Evolutionary conservation across 1,284 basidiomycete genomes (phyloP).

Genomic region (Ganoderma leucocontextum): DNA sequence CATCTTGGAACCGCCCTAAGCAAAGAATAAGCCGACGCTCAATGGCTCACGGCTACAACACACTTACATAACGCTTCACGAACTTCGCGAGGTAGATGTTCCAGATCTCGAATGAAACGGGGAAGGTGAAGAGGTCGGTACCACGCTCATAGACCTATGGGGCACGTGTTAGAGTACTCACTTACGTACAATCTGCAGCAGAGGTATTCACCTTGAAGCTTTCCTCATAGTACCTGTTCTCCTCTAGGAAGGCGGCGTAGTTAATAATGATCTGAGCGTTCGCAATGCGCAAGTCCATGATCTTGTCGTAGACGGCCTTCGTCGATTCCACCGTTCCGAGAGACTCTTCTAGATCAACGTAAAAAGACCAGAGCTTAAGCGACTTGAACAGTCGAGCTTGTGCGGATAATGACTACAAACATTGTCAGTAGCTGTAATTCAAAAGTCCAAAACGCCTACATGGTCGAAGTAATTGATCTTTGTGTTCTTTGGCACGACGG

Average conservation of each 20-base stretch:
- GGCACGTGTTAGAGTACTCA: not conserved
- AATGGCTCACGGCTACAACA: not conserved
- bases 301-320: constrained; percentile 96
- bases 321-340: constrained; percentile 93
- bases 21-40: constrained; percentile 13
- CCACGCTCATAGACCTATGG: constrained; percentile 93
- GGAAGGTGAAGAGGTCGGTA: constrained; percentile 97
- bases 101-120: constrained; percentile 98
- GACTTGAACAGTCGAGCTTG: constrained; percentile 97
- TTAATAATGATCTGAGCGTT: constrained; percentile 98
- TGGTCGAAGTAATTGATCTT: constrained; percentile 98
- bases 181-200: not conserved
- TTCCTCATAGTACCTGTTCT: constrained; percentile 98
- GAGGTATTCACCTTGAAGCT: constrained; percentile 83
- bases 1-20: constrained; percentile 89
- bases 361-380: constrained; percentile 98
- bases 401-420: constrained; percentile 74
- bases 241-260: constrained; percentile 96
- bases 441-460: constrained; percentile 54
- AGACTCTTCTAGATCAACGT: constrained; percentile 96
- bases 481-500: constrained; percentile 87
- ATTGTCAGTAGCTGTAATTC: not conserved
- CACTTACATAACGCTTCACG: constrained; percentile 90
- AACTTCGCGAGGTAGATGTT: constrained; percentile 99
- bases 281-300: constrained; percentile 97